phyloP scores from a whole-genome alignment of 2,329 filamentous ascomycete species.

The Thelonectria rubi region DNA sequence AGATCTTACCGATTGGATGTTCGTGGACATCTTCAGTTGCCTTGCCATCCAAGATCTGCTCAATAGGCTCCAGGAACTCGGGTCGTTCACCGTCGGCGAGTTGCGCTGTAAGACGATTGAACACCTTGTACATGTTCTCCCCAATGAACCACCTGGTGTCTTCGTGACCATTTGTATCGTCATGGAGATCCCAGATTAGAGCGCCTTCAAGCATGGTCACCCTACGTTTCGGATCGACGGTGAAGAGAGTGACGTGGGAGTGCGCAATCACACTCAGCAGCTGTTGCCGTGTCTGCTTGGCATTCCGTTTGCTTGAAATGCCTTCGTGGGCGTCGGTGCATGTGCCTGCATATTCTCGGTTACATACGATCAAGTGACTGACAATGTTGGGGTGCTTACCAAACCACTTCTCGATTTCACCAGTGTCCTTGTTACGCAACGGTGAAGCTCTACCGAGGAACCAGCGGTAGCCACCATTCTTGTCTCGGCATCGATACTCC shows the following conservation, averaged over 20 bases:
- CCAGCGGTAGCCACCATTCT: constrained; percentile 79
- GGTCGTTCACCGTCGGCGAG: constrained; percentile 55
- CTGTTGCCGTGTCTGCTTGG: constrained; percentile 73
- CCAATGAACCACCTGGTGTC: constrained; percentile 64
- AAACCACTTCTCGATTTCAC: constrained; percentile 80
- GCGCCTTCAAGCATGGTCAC: constrained; percentile 77
- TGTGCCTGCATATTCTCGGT: constrained; percentile 54
- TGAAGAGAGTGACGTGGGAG: constrained; percentile 79
- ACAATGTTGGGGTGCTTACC: constrained; percentile 53
- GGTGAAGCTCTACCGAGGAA: constrained; percentile 79
- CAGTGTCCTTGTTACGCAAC: constrained; percentile 70
- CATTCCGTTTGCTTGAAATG: constrained; percentile 72
- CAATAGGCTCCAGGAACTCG: constrained; percentile 66
- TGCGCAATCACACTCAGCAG: constrained; percentile 78
- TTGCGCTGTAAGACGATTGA: constrained; percentile 59
- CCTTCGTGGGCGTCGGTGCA: constrained; percentile 83
- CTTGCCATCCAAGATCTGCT: constrained; percentile 70
- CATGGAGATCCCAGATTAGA: constrained; percentile 61
- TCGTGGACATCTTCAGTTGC: constrained; percentile 70
- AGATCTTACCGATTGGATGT: constrained; percentile 60
- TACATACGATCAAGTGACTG: background rate
- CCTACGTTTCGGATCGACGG: constrained; percentile 68
- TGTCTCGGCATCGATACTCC: constrained; percentile 75
- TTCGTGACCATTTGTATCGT: constrained; percentile 47
- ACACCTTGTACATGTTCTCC: constrained; percentile 70